phyloP scores from a whole-genome alignment of 2,329 filamentous ascomycete species.

The Ampelomyces quisqualis region DNA sequence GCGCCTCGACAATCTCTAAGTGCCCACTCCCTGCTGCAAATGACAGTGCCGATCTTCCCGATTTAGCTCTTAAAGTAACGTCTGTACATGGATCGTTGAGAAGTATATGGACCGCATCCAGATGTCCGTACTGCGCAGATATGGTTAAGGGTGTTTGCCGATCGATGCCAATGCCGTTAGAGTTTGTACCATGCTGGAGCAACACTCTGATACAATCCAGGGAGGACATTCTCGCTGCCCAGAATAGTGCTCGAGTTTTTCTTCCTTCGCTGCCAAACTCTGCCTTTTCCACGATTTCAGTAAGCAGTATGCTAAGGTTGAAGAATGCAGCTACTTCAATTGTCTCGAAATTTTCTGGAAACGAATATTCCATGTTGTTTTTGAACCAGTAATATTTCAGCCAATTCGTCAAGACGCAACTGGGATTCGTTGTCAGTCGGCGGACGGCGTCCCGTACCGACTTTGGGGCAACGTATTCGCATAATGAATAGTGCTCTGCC shows the following conservation, averaged over 20 bases:
- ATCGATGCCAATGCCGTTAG: constrained; percentile 14
- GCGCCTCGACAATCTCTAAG: constrained; percentile 29
- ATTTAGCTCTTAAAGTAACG: constrained; percentile 18
- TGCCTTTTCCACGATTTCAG: constrained; percentile 10
- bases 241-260: constrained; percentile 31
- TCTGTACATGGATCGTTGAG: constrained; percentile 26
- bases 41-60: constrained; percentile 36
- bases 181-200: constrained; percentile 14
- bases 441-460: constrained; percentile 10
- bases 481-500: constrained; percentile 37
- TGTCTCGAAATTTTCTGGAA: constrained; percentile 20
- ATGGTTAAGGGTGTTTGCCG: constrained; percentile 33
- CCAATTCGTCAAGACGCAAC: constrained; percentile 36
- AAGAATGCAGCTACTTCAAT: constrained; percentile 40
- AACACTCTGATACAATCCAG: constrained; percentile 18
- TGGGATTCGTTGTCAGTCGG: constrained; percentile 9
- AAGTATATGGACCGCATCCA: constrained; percentile 28
- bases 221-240: constrained; percentile 34
- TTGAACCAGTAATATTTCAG: constrained; percentile 34
- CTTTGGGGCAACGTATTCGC: constrained; percentile 18
- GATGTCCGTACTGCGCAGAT: constrained; percentile 31
- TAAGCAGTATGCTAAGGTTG: constrained; percentile 27
- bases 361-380: constrained; percentile 19
- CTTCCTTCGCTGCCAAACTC: constrained; percentile 6
- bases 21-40: constrained; percentile 39